These are phyloP conservation scores for grape (Vitis vinifera) DNA, from an alignment of 164 flowering plant genomes.

Conservation along the genomic window DNA sequence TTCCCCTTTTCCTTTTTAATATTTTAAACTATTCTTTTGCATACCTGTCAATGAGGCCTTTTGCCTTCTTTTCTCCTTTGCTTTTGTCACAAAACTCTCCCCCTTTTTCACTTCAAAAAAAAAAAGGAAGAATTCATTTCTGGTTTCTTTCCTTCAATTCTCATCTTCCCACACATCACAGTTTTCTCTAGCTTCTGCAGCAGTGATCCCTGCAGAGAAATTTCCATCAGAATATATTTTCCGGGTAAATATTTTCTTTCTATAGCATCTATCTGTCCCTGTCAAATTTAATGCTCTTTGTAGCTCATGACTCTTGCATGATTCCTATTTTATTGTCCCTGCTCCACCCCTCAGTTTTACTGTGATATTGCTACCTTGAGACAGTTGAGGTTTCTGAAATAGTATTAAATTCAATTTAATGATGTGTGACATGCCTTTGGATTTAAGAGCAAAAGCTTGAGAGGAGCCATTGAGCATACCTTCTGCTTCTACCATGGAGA, in stretches of 20 bases:
- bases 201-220: too few species aligned
- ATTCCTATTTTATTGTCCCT: conserved; percentile 6
- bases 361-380: conserved; percentile 8
- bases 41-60: conserved; percentile 15
- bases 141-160: neutral
- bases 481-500: conserved; percentile 36
- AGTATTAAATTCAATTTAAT: conserved; percentile 14
- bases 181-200: neutral
- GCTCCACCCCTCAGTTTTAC: neutral
- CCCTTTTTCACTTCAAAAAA: conserved; percentile 12
- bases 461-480: too few species aligned
- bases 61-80: conserved; percentile 13
- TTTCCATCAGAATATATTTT: neutral
- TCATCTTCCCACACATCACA: neutral
- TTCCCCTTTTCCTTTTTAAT: neutral
- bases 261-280: neutral
- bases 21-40: conserved; percentile 7
- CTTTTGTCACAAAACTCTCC: conserved; percentile 23
- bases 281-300: conserved; percentile 12
- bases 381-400: conserved; percentile 4
- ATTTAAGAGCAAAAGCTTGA: too few species aligned
- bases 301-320: conserved; percentile 8
- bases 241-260: neutral
- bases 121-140: neutral
- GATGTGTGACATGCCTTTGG: neutral